A percentile compares a stretch with the other conserved stretches of the same genome.
Conservation (phyloP, 306 rosid species). For the Crataegus laevigata region DNA sequence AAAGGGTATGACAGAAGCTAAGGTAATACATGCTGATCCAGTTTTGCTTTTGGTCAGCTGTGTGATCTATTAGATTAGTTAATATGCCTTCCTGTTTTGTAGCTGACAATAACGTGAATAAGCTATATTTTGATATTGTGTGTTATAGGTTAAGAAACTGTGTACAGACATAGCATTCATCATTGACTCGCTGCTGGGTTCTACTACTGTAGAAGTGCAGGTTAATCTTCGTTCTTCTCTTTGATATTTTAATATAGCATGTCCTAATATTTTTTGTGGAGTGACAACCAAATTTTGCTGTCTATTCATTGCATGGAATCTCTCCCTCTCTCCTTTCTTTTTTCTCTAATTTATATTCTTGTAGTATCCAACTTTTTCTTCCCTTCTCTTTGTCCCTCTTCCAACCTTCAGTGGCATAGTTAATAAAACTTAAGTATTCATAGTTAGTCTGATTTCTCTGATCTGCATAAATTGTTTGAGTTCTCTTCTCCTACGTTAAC, state of each 20-base stretch:
- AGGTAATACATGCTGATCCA: not conserved
- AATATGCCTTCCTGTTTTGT: not conserved
- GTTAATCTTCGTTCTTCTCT: constrained; percentile 28
- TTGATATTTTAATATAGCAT: not conserved
- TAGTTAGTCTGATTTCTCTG: not conserved
- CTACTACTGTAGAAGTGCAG: constrained; percentile 74
- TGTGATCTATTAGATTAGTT: not conserved
- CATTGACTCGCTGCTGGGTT: constrained; percentile 70
- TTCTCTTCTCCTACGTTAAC: not conserved
- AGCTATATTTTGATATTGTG: not conserved
- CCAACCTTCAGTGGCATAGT: not conserved
- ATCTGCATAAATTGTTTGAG: not conserved
- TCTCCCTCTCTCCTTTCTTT: not conserved
- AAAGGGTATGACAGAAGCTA: constrained; percentile 52
- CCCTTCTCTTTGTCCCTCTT: not conserved
- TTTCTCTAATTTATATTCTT: not conserved
- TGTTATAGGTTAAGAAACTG: constrained; percentile 68
- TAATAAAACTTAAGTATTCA: not conserved
- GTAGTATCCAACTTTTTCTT: not conserved
- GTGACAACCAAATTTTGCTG: not conserved
- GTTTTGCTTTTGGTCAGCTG: not conserved
- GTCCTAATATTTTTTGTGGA: not conserved
- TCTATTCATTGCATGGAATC: not conserved
- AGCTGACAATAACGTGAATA: not conserved
- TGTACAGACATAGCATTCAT: constrained; percentile 66